These are phyloP conservation scores for Vaccinium macrocarpon DNA, from an alignment of 148 eudicot genomes.

Conservation along the genomic window DNA sequence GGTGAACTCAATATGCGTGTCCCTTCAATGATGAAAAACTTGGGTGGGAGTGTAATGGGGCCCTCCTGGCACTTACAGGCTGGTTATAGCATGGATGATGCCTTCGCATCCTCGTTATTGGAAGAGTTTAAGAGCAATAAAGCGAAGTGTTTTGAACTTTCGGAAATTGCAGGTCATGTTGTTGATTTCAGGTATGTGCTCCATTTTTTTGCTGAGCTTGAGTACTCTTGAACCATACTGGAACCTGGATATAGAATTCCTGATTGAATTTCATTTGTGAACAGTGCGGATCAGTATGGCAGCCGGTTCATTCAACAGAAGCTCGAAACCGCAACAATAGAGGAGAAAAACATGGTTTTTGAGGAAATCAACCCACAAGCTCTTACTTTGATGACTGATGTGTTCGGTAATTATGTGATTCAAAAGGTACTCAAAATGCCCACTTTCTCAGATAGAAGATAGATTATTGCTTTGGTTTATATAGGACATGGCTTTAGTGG, in stretches of 20 bases:
- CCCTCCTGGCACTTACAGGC: slow-evolving; percentile 67
- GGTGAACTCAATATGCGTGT: slow-evolving; percentile 61
- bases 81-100: slow-evolving; percentile 50
- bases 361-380: slow-evolving; percentile 87
- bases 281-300: slow-evolving; percentile 98
- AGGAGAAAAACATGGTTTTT: slow-evolving; percentile 92
- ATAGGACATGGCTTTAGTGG: background rate
- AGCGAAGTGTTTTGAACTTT: slow-evolving; percentile 79
- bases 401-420: slow-evolving; percentile 94
- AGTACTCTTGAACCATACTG: slow-evolving; percentile 6
- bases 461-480: background rate
- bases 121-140: slow-evolving; percentile 98
- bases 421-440: slow-evolving; percentile 64
- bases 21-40: slow-evolving; percentile 62
- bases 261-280: slow-evolving; percentile 15
- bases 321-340: slow-evolving; percentile 87
- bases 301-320: slow-evolving; percentile 99
- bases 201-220: background rate
- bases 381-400: slow-evolving; percentile 93
- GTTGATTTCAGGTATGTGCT: slow-evolving; percentile 84
- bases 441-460: background rate
- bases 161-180: slow-evolving; percentile 90
- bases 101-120: slow-evolving; percentile 68
- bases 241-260: background rate
- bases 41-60: slow-evolving; percentile 72